These are phyloP conservation scores for Colletotrichum sp. DNA, from an alignment of 2,329 filamentous ascomycete species.

Conservation along the genomic window DNA sequence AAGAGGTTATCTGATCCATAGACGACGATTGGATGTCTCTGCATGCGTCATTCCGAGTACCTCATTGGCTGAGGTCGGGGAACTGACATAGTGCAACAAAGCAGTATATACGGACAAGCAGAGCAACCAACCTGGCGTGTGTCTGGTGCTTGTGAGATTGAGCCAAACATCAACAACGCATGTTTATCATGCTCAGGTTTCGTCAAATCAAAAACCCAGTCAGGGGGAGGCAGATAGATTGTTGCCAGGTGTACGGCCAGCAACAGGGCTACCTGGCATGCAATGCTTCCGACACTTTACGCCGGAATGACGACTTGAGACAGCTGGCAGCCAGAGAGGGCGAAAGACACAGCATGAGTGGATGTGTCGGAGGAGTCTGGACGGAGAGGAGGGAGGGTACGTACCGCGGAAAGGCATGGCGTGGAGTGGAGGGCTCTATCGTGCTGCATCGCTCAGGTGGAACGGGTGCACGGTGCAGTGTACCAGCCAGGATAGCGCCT, in stretches of 20 bases:
- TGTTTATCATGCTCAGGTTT: background rate
- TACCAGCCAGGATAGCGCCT: background rate
- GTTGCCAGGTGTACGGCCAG: background rate
- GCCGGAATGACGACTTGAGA: background rate
- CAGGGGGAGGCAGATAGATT: background rate
- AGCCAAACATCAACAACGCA: background rate
- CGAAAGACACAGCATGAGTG: background rate
- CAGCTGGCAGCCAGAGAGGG: background rate
- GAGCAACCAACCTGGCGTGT: background rate
- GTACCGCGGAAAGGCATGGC: background rate
- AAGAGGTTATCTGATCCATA: background rate
- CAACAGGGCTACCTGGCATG: background rate
- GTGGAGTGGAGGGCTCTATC: background rate
- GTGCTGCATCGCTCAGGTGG: constrained; percentile 10
- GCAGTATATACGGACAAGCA: background rate
- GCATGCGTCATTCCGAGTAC: background rate
- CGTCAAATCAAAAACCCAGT: background rate
- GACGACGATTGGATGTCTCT: background rate
- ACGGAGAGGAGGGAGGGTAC: background rate
- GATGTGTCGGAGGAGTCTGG: background rate
- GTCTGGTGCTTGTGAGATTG: background rate
- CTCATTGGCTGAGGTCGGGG: background rate
- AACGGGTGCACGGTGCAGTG: constrained; percentile 4
- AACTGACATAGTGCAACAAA: background rate
- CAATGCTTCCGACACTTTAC: background rate